These are phyloP conservation scores for Lactarius psammicola DNA, from an alignment of 768 basidiomycete genomes.

Conservation along the genomic window DNA sequence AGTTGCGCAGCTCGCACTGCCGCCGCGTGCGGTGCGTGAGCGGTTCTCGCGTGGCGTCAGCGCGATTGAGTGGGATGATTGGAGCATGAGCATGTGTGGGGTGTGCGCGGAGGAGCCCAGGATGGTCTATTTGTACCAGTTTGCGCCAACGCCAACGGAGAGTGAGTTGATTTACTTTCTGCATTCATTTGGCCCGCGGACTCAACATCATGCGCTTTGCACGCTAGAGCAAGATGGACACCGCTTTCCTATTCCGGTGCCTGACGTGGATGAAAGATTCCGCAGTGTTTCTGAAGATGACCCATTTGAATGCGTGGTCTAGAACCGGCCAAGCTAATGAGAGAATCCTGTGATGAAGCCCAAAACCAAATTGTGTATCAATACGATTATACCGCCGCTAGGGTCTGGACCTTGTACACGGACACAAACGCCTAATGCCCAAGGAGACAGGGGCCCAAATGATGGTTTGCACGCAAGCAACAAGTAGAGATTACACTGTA, in stretches of 20 bases:
- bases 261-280: constrained; percentile 26
- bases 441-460: background rate
- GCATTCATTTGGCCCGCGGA: background rate
- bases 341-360: background rate
- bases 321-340: background rate
- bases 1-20: constrained; percentile 23
- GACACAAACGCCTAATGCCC: constrained; percentile 10
- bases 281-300: constrained; percentile 14
- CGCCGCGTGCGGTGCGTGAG: constrained; percentile 18
- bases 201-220: background rate
- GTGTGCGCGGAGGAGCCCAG: constrained; percentile 22
- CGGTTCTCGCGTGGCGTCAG: constrained; percentile 19
- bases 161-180: constrained; percentile 16
- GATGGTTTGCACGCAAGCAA: background rate
- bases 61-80: constrained; percentile 28
- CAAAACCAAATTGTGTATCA: constrained; percentile 1
- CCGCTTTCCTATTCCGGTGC: constrained; percentile 26
- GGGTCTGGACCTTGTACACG: constrained; percentile 2
- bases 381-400: constrained; percentile 1
- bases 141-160: constrained; percentile 27
- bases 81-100: constrained; percentile 24
- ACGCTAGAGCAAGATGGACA: constrained; percentile 22
- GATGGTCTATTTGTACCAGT: constrained; percentile 26
- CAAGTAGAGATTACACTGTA: background rate
- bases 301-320: constrained; percentile 7